phyloP scores from a whole-genome alignment of 2,329 filamentous ascomycete genomes.

The Coniochaeta ligniaria region DNA sequence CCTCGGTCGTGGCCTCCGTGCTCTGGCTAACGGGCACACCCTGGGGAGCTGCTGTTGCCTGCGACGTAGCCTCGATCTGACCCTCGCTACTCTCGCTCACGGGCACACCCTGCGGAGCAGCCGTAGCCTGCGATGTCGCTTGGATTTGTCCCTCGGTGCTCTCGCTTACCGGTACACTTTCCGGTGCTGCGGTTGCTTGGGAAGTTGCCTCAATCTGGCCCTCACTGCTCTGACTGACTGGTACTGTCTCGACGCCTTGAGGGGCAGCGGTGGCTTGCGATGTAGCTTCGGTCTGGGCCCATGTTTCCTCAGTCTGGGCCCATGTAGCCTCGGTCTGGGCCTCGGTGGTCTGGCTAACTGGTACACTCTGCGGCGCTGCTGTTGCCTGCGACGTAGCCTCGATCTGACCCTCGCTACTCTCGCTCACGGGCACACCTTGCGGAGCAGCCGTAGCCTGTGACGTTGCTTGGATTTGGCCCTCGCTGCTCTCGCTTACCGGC shows the following conservation, averaged over 20 bases:
- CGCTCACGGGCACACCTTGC: conserved; percentile 16
- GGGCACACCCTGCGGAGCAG: conserved; percentile 20
- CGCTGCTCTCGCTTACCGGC: background rate
- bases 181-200: background rate
- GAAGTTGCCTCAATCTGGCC: background rate
- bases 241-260: background rate
- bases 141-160: conserved; percentile 7
- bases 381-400: background rate
- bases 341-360: background rate
- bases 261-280: conserved; percentile 10
- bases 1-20: background rate
- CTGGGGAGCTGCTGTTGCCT: background rate
- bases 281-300: too few species aligned
- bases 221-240: background rate
- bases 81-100: conserved; percentile 1
- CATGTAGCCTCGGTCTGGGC: background rate
- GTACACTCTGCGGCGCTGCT: background rate
- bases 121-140: conserved; percentile 19
- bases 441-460: conserved; percentile 19
- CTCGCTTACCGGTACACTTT: background rate
- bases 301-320: too few species aligned
- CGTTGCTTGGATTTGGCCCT: conserved; percentile 6
- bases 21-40: background rate
- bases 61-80: background rate
- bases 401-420: conserved; percentile 1